phyloP scores from a whole-genome alignment of 2,329 filamentous ascomycete genomes.

The Fusarium miscanthi region DNA sequence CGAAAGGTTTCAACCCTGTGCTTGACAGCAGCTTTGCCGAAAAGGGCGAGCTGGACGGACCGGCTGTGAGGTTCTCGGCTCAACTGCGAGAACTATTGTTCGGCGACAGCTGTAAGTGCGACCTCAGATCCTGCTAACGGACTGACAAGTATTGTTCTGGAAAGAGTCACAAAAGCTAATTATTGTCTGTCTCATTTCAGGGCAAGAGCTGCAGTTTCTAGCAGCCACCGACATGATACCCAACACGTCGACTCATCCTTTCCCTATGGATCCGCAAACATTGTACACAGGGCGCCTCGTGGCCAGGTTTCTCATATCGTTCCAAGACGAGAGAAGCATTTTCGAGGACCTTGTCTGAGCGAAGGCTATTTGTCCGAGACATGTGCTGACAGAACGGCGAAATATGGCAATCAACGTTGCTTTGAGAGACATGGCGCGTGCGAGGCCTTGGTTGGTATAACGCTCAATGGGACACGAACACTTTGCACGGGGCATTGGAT shows the following conservation, averaged over 20 bases:
- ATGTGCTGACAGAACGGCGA: constrained; percentile 16
- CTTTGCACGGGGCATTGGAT: constrained; percentile 14
- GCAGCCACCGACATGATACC: constrained; percentile 60
- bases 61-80: constrained; percentile 59
- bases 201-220: constrained; percentile 56
- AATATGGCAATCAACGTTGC: constrained; percentile 26
- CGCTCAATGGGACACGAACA: constrained; percentile 10
- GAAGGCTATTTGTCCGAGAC: constrained; percentile 33
- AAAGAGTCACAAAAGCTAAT: constrained; percentile 25
- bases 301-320: constrained; percentile 66
- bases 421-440: constrained; percentile 34
- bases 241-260: constrained; percentile 58
- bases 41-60: constrained; percentile 58
- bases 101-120: constrained; percentile 57
- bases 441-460: constrained; percentile 25
- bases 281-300: constrained; percentile 65
- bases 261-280: constrained; percentile 59
- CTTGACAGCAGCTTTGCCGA: constrained; percentile 56
- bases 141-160: constrained; percentile 18
- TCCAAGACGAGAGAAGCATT: constrained; percentile 61
- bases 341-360: constrained; percentile 51
- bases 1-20: constrained; percentile 67
- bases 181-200: constrained; percentile 37
- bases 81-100: constrained; percentile 58
- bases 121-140: constrained; percentile 1